Evolutionary conservation across 805 yeast genomes (phyloP).

Genomic region (Yarrowia sp.): DNA sequence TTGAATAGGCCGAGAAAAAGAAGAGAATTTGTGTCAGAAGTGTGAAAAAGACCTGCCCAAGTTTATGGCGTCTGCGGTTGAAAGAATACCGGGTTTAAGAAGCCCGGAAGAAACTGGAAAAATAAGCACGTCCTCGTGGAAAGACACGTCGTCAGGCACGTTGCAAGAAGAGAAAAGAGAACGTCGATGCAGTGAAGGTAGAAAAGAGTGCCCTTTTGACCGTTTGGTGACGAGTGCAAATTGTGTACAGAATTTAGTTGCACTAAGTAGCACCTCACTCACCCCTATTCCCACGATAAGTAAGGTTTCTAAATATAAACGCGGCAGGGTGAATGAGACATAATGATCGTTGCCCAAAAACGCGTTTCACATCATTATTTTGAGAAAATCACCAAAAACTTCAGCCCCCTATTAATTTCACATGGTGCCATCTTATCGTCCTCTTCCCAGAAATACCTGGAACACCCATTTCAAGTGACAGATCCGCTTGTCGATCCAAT

Average conservation of each 20-base stretch:
- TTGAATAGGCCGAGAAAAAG: neutral
- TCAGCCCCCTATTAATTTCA: no score
- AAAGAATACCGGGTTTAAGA: constrained; percentile 20
- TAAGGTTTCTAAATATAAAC: constrained; percentile 38
- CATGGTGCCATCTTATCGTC: no score
- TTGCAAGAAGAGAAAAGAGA: constrained; percentile 18
- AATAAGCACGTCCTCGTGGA: constrained; percentile 19
- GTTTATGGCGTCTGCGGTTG: constrained; percentile 5
- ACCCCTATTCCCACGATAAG: constrained; percentile 35
- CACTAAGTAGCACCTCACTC: constrained; percentile 25
- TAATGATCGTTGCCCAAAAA: constrained; percentile 4
- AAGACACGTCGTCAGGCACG: constrained; percentile 11
- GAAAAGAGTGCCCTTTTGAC: constrained; percentile 23
- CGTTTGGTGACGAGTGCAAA: constrained; percentile 14
- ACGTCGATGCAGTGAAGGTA: constrained; percentile 15
- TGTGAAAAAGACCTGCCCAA: constrained; percentile 12
- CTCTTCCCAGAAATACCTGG: neutral
- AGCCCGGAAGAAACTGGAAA: constrained; percentile 35
- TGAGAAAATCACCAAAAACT: no score
- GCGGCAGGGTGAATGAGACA: constrained; percentile 38
- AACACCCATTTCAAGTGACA: neutral
- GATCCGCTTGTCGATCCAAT: constrained; percentile 15
- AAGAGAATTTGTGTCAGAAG: constrained; percentile 15
- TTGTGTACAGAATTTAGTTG: constrained; percentile 28
- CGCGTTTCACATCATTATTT: neutral